These are phyloP conservation scores for Termitomyces eurrhizus DNA, from an alignment of 768 basidiomycete species.

Conservation along the genomic window DNA sequence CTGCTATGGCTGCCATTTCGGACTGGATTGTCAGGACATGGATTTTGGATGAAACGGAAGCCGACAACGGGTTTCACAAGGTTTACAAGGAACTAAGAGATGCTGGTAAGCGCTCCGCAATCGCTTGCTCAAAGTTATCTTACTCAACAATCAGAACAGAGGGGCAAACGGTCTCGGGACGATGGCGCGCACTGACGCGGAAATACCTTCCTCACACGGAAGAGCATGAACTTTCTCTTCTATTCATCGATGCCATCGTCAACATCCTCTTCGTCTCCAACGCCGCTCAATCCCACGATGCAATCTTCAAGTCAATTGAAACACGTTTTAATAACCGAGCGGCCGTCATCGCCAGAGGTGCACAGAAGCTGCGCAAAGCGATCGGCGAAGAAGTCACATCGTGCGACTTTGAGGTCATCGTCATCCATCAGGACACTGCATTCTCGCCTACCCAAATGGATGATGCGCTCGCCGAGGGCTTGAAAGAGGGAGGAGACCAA, in stretches of 20 bases:
- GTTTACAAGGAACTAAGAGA: slow-evolving; percentile 32
- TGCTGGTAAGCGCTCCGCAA: slow-evolving; percentile 24
- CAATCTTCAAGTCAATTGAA: slow-evolving; percentile 35
- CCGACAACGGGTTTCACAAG: slow-evolving; percentile 36
- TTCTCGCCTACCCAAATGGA: slow-evolving; percentile 45
- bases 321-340: slow-evolving; percentile 42
- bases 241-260: slow-evolving; percentile 35
- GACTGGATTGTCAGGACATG: slow-evolving; percentile 49
- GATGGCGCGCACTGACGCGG: slow-evolving; percentile 41
- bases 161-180: slow-evolving; percentile 38
- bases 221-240: slow-evolving; percentile 26
- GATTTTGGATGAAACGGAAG: slow-evolving; percentile 47
- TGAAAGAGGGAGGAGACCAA: slow-evolving; percentile 14
- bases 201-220: slow-evolving; percentile 20
- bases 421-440: slow-evolving; percentile 35
- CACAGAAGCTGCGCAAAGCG: slow-evolving; percentile 49
- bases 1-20: slow-evolving; percentile 40
- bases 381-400: slow-evolving; percentile 57
- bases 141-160: slow-evolving; percentile 21
- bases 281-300: slow-evolving; percentile 22
- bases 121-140: background rate
- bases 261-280: slow-evolving; percentile 39
- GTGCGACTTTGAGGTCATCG: slow-evolving; percentile 51
- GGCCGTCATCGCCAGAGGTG: slow-evolving; percentile 36
- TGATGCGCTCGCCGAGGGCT: slow-evolving; percentile 31